Percentiles rank a stretch among this genome's conserved stretches.
These are phyloP conservation scores for Heliamphora exappendiculata DNA, from an alignment of 148 eudicot species.

Conservation along the genomic window DNA sequence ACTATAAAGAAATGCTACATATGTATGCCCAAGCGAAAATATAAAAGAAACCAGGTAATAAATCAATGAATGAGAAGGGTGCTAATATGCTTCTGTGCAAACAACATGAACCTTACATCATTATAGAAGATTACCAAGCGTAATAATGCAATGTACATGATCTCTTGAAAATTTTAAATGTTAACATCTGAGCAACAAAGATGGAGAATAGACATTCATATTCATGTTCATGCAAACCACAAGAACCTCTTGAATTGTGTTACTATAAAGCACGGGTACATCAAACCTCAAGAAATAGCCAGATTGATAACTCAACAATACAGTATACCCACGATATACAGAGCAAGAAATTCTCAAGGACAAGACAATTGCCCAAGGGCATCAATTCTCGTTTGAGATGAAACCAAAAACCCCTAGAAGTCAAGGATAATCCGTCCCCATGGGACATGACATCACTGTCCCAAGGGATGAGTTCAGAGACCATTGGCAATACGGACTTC, in stretches of 20 bases:
- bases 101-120: background rate
- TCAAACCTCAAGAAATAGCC: background rate
- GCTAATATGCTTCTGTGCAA: background rate
- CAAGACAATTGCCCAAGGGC: too few species aligned
- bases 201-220: background rate
- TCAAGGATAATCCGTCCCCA: too few species aligned
- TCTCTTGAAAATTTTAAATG: background rate
- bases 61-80: background rate
- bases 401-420: too few species aligned
- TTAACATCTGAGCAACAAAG: background rate
- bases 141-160: too few species aligned
- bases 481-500: too few species aligned
- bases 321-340: too few species aligned
- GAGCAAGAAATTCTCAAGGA: too few species aligned
- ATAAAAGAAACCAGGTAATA: background rate
- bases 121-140: background rate
- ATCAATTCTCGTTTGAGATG: too few species aligned
- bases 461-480: too few species aligned
- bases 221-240: background rate
- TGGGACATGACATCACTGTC: too few species aligned
- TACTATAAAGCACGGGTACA: background rate
- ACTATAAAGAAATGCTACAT: background rate
- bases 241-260: background rate
- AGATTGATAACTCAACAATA: background rate
- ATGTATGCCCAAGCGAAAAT: background rate